These are phyloP conservation scores for Trichoderma oligosporum DNA, from an alignment of 2,329 filamentous ascomycete species.

Conservation along the genomic window DNA sequence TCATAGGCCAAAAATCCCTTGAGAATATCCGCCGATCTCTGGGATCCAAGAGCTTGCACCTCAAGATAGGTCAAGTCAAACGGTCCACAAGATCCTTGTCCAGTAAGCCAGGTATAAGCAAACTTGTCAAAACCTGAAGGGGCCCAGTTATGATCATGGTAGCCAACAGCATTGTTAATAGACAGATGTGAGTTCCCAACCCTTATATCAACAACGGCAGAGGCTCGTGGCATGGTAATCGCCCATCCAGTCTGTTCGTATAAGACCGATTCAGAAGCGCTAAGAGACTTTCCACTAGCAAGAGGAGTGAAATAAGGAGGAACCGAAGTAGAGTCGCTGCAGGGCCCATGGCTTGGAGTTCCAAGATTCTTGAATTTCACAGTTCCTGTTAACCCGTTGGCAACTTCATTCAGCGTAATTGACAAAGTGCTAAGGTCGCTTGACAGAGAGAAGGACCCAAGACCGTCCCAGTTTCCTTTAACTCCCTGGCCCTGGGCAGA, in stretches of 20 bases:
- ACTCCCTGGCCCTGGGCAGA: background rate
- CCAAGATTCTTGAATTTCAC: background rate
- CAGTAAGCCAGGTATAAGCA: background rate
- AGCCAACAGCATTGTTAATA: background rate
- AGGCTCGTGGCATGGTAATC: background rate
- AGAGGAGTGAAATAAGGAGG: background rate
- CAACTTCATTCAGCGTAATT: background rate
- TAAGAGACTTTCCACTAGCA: background rate
- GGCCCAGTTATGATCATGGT: conserved; percentile 1
- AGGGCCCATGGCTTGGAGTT: background rate
- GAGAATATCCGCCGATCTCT: background rate
- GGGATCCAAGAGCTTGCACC: background rate
- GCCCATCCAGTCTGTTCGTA: background rate
- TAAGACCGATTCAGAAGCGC: background rate
- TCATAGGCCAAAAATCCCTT: background rate
- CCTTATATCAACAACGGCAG: background rate
- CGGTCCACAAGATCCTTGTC: background rate
- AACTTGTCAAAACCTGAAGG: background rate
- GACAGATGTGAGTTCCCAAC: background rate
- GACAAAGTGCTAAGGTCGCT: background rate
- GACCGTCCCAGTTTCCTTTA: background rate
- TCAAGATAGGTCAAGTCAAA: conserved; percentile 1
- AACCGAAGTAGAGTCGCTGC: background rate
- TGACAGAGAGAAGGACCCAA: background rate
- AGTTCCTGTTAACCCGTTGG: background rate